Percentiles rank a stretch among this genome's conserved stretches.
Evolutionary conservation across 1,284 basidiomycete species (phyloP).

Genomic region (Leccinum colubrinum): DNA sequence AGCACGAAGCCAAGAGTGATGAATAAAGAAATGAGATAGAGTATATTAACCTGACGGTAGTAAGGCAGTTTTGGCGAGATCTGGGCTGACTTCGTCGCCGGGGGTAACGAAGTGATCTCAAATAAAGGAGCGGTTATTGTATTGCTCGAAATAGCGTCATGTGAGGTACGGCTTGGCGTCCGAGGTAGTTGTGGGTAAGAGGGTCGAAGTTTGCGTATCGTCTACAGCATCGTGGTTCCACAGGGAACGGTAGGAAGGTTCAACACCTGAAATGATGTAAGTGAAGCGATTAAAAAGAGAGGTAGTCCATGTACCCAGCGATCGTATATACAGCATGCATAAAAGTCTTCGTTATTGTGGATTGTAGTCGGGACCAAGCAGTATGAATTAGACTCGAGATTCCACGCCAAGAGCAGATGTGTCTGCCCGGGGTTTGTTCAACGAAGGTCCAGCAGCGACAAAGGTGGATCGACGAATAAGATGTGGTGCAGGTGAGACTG

Average conservation of each 20-base stretch:
- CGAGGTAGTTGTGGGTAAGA: not conserved
- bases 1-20: conserved; percentile 35
- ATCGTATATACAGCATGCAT: conserved; percentile 20
- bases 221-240: not conserved
- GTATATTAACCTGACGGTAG: conserved; percentile 29
- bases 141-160: conserved; percentile 1
- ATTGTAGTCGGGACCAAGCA: conserved; percentile 36
- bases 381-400: conserved; percentile 45
- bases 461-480: conserved; percentile 71
- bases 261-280: conserved; percentile 11
- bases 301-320: conserved; percentile 12
- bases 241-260: conserved; percentile 6
- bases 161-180: not conserved
- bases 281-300: conserved; percentile 1
- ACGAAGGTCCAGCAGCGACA: conserved; percentile 63
- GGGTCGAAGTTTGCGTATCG: conserved; percentile 6
- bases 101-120: conserved; percentile 42
- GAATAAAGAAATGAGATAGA: conserved; percentile 43
- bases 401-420: conserved; percentile 68
- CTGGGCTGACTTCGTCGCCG: conserved; percentile 25
- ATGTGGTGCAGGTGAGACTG: conserved; percentile 57
- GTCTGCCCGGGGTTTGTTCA: conserved; percentile 62
- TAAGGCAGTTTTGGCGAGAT: conserved; percentile 25
- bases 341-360: conserved; percentile 16
- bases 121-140: conserved; percentile 15